Evolutionary conservation across 176 grass and related monocot genomes (phyloP).

Genomic region (Avena insularis): DNA sequence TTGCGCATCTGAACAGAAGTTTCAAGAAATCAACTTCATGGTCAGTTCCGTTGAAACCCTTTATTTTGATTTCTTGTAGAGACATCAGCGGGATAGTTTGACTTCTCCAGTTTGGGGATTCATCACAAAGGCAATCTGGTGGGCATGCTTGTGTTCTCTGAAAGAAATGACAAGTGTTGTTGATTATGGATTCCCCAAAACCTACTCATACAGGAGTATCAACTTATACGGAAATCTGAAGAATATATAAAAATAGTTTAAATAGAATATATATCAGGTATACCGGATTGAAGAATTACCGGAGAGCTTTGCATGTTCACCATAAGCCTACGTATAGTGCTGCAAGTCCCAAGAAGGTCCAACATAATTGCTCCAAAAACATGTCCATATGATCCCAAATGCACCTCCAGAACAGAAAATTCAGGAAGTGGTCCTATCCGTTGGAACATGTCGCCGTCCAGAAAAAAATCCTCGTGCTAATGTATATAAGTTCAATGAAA

Average conservation of each 20-base stretch:
- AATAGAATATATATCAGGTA: not conserved
- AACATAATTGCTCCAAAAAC: not conserved
- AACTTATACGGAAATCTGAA: not conserved
- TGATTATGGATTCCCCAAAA: not conserved
- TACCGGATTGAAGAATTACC: not conserved
- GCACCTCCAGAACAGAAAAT: not conserved
- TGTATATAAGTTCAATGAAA: not conserved
- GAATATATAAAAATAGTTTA: not conserved
- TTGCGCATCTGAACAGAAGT: constrained; percentile 13
- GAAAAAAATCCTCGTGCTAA: not conserved
- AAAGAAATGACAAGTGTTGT: not conserved
- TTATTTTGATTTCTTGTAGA: constrained; percentile 18
- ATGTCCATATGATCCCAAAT: not conserved
- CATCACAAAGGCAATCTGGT: not conserved
- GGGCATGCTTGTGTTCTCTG: not conserved
- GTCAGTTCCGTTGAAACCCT: not conserved
- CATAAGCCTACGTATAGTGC: not conserved
- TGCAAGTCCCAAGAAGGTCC: not conserved
- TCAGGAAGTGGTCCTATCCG: not conserved
- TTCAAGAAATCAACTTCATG: constrained; percentile 26
- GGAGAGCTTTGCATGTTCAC: not conserved
- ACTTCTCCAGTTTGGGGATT: not conserved
- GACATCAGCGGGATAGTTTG: not conserved
- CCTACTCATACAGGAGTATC: not conserved
- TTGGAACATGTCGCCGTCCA: not conserved